These are phyloP conservation scores for Colletotrichum theobromicola DNA, from an alignment of 2,329 filamentous ascomycete genomes.

Conservation along the genomic window DNA sequence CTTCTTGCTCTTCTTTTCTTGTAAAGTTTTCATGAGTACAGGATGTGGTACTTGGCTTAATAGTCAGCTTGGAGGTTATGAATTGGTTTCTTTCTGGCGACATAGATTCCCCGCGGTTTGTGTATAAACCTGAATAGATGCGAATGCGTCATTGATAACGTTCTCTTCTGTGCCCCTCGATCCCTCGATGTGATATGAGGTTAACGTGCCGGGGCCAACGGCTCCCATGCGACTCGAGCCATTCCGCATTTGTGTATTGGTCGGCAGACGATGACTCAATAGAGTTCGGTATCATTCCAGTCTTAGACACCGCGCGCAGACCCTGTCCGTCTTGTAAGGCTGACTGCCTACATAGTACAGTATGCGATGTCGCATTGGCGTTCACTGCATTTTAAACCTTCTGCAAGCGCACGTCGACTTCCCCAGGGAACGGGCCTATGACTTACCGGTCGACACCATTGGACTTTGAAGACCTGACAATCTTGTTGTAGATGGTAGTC, in stretches of 20 bases:
- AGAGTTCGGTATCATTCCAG: neutral
- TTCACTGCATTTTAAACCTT: neutral
- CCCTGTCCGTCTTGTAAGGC: neutral
- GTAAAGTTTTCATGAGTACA: constrained; percentile 7
- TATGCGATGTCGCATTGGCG: too few relatives aligned
- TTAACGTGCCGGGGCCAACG: neutral
- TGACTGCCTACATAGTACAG: too few relatives aligned
- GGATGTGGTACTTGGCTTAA: neutral
- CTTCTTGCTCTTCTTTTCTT: constrained; percentile 20
- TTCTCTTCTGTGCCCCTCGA: neutral
- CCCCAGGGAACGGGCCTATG: neutral
- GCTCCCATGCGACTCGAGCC: neutral
- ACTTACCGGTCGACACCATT: neutral
- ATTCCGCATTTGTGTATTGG: neutral
- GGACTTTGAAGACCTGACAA: neutral
- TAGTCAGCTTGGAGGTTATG: constrained; percentile 10
- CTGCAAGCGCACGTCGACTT: neutral
- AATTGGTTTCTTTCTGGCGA: constrained; percentile 16
- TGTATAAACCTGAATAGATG: constrained; percentile 11
- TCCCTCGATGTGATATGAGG: neutral
- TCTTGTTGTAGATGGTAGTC: neutral
- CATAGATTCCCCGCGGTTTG: constrained; percentile 18
- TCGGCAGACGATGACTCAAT: neutral
- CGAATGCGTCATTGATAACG: neutral
- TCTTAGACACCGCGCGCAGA: neutral